These are phyloP conservation scores for Cephaloascus fragrans DNA, from an alignment of 805 yeast genomes.

Conservation along the genomic window DNA sequence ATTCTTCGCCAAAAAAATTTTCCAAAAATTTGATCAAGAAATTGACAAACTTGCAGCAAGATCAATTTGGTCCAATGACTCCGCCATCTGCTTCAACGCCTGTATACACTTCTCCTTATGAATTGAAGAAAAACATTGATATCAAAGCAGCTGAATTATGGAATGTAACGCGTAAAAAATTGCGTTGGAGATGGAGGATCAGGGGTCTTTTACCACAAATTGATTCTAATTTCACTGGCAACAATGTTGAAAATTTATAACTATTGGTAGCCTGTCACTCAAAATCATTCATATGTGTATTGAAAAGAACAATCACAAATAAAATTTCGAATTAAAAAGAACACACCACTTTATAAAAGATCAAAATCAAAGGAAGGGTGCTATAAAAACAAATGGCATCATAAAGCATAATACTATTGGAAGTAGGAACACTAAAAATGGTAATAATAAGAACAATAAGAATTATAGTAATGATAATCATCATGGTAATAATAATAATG, in stretches of 20 bases:
- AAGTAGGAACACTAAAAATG: no score
- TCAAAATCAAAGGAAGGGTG: no score
- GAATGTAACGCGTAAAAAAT: slow-evolving; percentile 12
- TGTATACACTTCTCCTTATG: neutral
- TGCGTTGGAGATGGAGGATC: slow-evolving; percentile 44
- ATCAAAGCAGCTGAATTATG: neutral
- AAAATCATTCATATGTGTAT: no score
- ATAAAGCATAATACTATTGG: no score
- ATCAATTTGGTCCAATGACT: neutral
- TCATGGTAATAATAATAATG: no score
- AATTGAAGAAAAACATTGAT: neutral
- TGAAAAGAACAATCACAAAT: no score
- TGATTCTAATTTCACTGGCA: neutral
- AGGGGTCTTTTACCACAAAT: slow-evolving; percentile 30
- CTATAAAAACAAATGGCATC: no score
- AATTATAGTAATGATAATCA: no score
- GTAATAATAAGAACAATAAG: no score
- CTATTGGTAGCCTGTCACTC: no score
- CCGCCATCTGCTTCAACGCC: neutral
- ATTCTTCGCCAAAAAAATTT: neutral
- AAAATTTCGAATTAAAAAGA: no score
- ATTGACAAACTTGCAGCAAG: neutral
- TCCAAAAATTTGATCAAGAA: neutral
- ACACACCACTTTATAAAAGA: no score
- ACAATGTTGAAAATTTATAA: neutral